Evolutionary conservation across 345 rosid genomes (phyloP), one percentile per base, ranked within the genome.

Genomic region (Populus alba): DNA sequence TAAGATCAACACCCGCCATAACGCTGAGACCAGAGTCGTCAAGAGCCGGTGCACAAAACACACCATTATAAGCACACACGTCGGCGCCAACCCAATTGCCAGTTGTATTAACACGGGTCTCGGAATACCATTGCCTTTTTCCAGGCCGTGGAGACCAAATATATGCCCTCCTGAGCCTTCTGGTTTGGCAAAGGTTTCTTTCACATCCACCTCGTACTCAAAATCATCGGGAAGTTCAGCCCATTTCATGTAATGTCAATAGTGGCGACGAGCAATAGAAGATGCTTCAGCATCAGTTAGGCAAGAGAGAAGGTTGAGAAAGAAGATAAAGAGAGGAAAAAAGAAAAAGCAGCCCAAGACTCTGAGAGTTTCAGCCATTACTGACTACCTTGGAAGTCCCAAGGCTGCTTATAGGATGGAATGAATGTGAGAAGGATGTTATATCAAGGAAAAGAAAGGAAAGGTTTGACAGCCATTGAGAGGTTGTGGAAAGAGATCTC

Each of bases 81-180:
- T 89, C 53, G 0, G 88, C 69, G 4, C 97, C 98, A 43, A 84
- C 84, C 98, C 98, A 92, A 65, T 91, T 92, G 4, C 78, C 87
- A 0, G 98, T 94, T 2, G 87, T 85, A 78, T 94, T 90, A 25
- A 53, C n/a, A 75, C 1, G 97, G 97, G 78, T 94, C 98, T 94
- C 98, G 0, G 98, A 94, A 76, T 86, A 89, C 2, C 2, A 92
- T 81, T 1, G 92, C 91, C 49, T 91, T 85, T 80, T 91, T 94
- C 92, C 88, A 91, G 1, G 97, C 95, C 53, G n/a, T 91, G 97
- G 47, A 92, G 92, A 38, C 88, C 94, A 5, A 5, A 91, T 74
- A 38, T 90, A 91, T 2, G 97, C 97, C 74, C 80, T 82, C 80
- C 82, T 83, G 9, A 91, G 88, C 87, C 97, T 89, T 89, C 4